A percentile compares a stretch with the other conserved stretches of the same genome.
Conservation (phyloP, 192 early-diverging fungal genomes). For the Coemansia aciculifera region DNA sequence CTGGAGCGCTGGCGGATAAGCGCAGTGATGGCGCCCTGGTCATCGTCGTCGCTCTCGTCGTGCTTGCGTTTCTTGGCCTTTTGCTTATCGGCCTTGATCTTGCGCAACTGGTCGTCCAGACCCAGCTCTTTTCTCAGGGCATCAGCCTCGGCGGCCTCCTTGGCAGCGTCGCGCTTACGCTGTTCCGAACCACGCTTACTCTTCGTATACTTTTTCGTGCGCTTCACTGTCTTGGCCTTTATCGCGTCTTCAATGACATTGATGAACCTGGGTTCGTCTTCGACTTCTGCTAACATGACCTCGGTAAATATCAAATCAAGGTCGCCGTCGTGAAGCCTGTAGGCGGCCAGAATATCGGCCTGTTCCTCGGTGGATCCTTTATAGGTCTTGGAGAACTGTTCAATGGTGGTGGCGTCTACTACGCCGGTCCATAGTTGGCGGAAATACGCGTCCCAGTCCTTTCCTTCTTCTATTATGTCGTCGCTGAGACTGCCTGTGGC, state of each 20-base stretch:
- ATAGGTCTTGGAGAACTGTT: conserved; percentile 70
- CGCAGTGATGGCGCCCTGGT: conserved; percentile 51
- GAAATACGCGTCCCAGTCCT: conserved; percentile 84
- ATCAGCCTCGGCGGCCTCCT: conserved; percentile 64
- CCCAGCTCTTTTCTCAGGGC: conserved; percentile 60
- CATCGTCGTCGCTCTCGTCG: conserved; percentile 33
- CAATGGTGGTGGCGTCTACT: conserved; percentile 73
- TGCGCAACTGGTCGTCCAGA: conserved; percentile 60
- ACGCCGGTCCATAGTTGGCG: conserved; percentile 70
- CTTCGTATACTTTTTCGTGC: conserved; percentile 58
- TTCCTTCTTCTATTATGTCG: conserved; percentile 56
- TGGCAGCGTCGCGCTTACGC: conserved; percentile 59
- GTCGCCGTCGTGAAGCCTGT: conserved; percentile 66
- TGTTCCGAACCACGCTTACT: conserved; percentile 55
- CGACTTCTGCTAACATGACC: conserved; percentile 61
- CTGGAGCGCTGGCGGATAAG: conserved; percentile 59
- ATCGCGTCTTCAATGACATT: conserved; percentile 69
- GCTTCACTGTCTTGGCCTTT: conserved; percentile 53
- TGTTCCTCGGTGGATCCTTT: conserved; percentile 75
- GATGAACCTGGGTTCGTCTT: conserved; percentile 66
- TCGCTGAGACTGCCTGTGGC: conserved; percentile 67
- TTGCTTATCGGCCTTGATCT: conserved; percentile 44
- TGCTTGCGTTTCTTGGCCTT: conserved; percentile 4
- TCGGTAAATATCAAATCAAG: conserved; percentile 66
- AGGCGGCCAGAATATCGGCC: conserved; percentile 67